These are phyloP conservation scores for Calonectria crousiana DNA, from an alignment of 2,329 filamentous ascomycete species.

Conservation along the genomic window DNA sequence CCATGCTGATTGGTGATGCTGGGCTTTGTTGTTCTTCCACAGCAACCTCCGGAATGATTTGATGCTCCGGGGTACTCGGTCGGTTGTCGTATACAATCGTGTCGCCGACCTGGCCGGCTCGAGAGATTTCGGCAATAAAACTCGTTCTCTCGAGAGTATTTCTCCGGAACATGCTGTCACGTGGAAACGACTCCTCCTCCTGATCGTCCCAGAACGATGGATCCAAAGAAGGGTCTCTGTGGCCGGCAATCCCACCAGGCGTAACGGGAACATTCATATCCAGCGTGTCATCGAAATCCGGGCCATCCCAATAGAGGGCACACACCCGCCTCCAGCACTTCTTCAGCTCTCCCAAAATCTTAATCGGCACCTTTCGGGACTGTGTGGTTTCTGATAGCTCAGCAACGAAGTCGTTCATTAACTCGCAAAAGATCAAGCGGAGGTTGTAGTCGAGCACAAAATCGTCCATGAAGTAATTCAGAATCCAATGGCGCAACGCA, in stretches of 20 bases:
- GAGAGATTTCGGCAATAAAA: conserved; percentile 61
- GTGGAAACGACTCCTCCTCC: conserved; percentile 57
- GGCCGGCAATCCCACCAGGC: conserved; percentile 79
- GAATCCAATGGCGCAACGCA: conserved; percentile 93
- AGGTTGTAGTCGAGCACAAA: conserved; percentile 83
- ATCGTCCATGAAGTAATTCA: conserved; percentile 98
- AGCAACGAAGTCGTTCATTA: conserved; percentile 77
- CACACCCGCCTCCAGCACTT: conserved; percentile 97
- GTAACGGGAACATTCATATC: conserved; percentile 75
- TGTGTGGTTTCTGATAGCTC: conserved; percentile 62
- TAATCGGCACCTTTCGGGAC: conserved; percentile 71
- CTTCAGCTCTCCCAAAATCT: conserved; percentile 93
- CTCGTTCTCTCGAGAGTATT: conserved; percentile 47
- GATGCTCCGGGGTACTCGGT: conserved; percentile 61
- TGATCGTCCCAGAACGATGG: conserved; percentile 66
- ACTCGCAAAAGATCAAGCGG: conserved; percentile 81
- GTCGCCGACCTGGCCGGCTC: conserved; percentile 60
- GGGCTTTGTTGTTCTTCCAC: conserved; percentile 37
- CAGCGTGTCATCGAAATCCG: conserved; percentile 73
- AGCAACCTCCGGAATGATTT: conserved; percentile 36
- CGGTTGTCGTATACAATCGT: conserved; percentile 59
- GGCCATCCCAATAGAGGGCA: conserved; percentile 86
- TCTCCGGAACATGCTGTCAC: conserved; percentile 54
- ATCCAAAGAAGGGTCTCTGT: conserved; percentile 67
- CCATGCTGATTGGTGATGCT: conserved; percentile 67